phyloP scores from a whole-genome alignment of 2,329 filamentous ascomycete species.

The Podosphaera aphanis region DNA sequence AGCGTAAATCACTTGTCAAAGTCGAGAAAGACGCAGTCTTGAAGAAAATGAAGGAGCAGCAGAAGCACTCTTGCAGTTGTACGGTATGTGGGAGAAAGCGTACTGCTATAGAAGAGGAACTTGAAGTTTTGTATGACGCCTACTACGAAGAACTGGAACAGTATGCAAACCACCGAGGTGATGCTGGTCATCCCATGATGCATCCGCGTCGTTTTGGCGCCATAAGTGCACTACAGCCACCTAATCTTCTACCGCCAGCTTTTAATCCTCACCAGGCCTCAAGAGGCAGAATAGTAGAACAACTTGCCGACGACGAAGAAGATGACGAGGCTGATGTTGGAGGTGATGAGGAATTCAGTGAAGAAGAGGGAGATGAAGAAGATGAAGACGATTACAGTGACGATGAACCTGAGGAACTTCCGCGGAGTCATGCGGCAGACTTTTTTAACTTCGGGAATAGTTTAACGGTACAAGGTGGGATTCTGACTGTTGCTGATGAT shows the following conservation, averaged over 20 bases:
- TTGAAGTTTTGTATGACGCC: slow-evolving; percentile 91
- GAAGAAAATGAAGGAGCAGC: slow-evolving; percentile 99
- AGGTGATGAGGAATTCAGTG: slow-evolving; percentile 21
- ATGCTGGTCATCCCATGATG: slow-evolving; percentile 45
- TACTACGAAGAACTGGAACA: slow-evolving; percentile 97
- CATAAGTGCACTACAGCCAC: slow-evolving; percentile 28
- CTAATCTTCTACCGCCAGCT: slow-evolving; percentile 32
- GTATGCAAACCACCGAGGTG: slow-evolving; percentile 71
- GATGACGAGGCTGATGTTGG: slow-evolving; percentile 24
- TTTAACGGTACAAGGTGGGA: slow-evolving; percentile 87
- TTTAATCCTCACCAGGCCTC: slow-evolving; percentile 47
- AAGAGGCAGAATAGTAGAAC: slow-evolving; percentile 49
- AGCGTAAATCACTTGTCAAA: slow-evolving; percentile 85
- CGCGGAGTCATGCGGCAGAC: slow-evolving; percentile 48
- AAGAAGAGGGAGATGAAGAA: slow-evolving; percentile 31
- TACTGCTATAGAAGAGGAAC: slow-evolving; percentile 89
- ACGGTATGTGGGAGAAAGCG: slow-evolving; percentile 91
- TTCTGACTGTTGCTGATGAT: slow-evolving; percentile 95
- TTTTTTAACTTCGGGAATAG: slow-evolving; percentile 97
- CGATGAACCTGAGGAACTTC: slow-evolving; percentile 38
- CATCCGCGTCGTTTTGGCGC: slow-evolving; percentile 38
- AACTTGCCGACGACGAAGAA: slow-evolving; percentile 24
- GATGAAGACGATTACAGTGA: slow-evolving; percentile 51
- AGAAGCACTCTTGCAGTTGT: slow-evolving; percentile 96
- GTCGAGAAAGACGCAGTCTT: slow-evolving; percentile 96